phyloP scores from a whole-genome alignment of 2,329 filamentous ascomycete genomes.

The Nannizziopsis arthrosporioides region DNA sequence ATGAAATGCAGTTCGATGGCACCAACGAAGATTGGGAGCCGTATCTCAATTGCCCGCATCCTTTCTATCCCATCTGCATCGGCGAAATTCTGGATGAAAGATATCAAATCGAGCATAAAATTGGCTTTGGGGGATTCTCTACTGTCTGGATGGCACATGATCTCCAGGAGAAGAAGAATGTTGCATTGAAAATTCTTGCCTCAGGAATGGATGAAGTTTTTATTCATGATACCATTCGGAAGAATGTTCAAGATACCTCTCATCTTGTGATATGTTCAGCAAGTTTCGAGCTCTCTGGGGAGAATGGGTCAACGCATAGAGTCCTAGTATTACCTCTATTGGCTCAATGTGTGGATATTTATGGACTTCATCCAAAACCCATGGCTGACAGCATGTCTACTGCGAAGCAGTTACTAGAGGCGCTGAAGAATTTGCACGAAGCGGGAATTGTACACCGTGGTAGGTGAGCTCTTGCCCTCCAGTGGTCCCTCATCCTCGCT shows the following conservation, averaged over 20 bases:
- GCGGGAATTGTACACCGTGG: slow-evolving; percentile 7
- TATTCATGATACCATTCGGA: slow-evolving; percentile 9
- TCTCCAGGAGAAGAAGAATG: slow-evolving; percentile 9
- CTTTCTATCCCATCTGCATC: slow-evolving; percentile 11
- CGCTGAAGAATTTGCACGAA: slow-evolving; percentile 3
- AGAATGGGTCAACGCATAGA: not conserved
- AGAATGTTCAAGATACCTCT: slow-evolving; percentile 11
- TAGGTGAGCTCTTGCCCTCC: slow-evolving; percentile 1
- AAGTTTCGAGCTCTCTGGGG: slow-evolving; percentile 4
- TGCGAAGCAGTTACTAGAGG: slow-evolving; percentile 9
- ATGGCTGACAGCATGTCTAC: not conserved
- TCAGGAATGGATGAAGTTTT: slow-evolving; percentile 5
- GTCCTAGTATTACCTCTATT: no score
- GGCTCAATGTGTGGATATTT: no score
- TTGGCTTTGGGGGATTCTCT: slow-evolving; percentile 11
- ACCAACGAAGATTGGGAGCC: no score
- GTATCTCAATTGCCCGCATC: not conserved
- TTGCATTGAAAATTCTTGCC: slow-evolving; percentile 12
- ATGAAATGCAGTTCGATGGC: no score
- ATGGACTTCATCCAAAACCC: no score
- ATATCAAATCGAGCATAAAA: slow-evolving; percentile 13
- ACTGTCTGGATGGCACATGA: slow-evolving; percentile 14
- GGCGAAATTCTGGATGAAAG: slow-evolving; percentile 10
- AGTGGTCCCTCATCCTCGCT: no score
- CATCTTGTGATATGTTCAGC: slow-evolving; percentile 10